Evolutionary conservation across 495 filamentous ascomycete genomes (phyloP), one percentile per base, ranked within the genome.

Genomic region (Xylaria cubensis): DNA sequence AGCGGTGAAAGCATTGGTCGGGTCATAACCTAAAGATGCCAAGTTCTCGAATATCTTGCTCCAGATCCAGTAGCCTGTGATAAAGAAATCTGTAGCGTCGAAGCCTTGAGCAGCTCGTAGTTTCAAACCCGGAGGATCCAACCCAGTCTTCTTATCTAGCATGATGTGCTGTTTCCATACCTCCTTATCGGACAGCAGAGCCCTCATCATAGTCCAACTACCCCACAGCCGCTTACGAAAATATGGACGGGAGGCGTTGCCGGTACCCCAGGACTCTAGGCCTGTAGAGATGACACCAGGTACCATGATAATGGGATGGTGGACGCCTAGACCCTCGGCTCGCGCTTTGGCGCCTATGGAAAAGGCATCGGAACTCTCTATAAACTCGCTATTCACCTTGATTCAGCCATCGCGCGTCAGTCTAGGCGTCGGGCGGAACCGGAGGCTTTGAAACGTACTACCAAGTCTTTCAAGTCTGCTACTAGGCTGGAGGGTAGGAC

Each of bases 201-300:
- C 95, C 65, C 91, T 86, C 93, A 99, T 97, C 96, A 99, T 99
- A 73, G 86, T 95, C 96, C 96, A 99, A 75, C 93, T 97, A 34
- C 96, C 96, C 96, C 96, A 99, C 65, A 99, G 82, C 71, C 96
- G 84, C 80, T 95, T 95, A 65, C 96, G 88, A 80, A 98, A 99
- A 79, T 98, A 99, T 64, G 91, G 94, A 9, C 93, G 87, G 21
- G 94, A 97, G 46, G 82, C 81, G 73, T 91, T 89, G 15, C 90
- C 90, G 0, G 95, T 98, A 24, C 97, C 94, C 96, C 96, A 99
- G 73, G 92, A 96, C 82, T 99, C 96, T 8, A 99, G 85, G 7
- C 97, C 97, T 0, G 96, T 99, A 3, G 96, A 98, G 72, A 98
- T 98, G 9, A 98, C 97, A 0, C 96, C 96, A 10, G 96, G 96